Conservation (phyloP, 305 asterid genomes). For the Fraxinus xanthoxyloides region DNA sequence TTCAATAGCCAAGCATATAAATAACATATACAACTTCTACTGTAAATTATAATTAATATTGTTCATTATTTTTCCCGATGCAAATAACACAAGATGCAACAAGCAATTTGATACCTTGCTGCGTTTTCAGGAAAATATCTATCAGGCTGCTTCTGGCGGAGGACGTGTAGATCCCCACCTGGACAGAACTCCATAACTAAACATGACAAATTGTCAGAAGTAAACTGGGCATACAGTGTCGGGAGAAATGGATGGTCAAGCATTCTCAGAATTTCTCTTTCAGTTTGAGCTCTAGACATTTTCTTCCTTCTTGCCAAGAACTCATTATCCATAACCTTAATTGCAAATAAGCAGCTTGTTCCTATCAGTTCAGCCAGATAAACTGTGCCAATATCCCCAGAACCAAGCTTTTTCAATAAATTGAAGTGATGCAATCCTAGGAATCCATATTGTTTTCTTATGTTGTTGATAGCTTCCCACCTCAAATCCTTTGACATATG, state of each 20-base stretch:
- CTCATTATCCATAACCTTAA: conserved; percentile 93
- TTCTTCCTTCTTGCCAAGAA: conserved; percentile 73
- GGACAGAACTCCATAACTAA: conserved; percentile 95
- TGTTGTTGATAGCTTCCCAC: conserved; percentile 71
- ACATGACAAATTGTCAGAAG: conserved; percentile 83
- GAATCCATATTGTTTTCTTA: conserved; percentile 59
- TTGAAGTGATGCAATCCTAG: conserved; percentile 76
- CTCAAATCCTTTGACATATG: conserved; percentile 87
- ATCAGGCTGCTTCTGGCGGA: conserved; percentile 83
- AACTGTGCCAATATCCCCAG: conserved; percentile 91
- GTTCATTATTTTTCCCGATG: background rate
- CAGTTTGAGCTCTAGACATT: conserved; percentile 83
- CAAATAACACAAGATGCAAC: background rate
- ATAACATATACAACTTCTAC: background rate
- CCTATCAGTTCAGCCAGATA: conserved; percentile 83
- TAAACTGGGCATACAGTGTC: conserved; percentile 78
- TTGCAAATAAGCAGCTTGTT: conserved; percentile 69
- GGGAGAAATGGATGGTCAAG: conserved; percentile 98
- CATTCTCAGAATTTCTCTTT: conserved; percentile 83
- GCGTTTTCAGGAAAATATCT: conserved; percentile 76
- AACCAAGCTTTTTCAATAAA: conserved; percentile 83
- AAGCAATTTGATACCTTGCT: conserved; percentile 59
- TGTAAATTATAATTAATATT: background rate
- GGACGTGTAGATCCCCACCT: conserved; percentile 90
- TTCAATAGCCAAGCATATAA: background rate